Evolutionary conservation across 2,329 filamentous ascomycete genomes (phyloP).

Genomic region (Zymoseptoria brevis): DNA sequence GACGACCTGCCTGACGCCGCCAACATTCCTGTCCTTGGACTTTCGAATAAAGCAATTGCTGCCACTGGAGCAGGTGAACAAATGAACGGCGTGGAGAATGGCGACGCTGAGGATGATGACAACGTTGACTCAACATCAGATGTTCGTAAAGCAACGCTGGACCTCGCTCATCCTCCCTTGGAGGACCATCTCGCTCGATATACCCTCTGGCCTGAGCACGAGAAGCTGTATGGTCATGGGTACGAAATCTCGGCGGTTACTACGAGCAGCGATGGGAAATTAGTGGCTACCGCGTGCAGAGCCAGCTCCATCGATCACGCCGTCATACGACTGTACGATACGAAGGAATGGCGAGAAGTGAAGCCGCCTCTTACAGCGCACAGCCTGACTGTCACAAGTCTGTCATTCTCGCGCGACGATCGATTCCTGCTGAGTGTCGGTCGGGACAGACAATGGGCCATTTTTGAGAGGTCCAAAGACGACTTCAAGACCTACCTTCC

Average conservation of each 20-base stretch:
- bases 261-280: constrained; percentile 60
- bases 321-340: constrained; percentile 86
- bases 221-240: constrained; percentile 96
- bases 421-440: constrained; percentile 75
- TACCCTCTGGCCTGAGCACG: constrained; percentile 89
- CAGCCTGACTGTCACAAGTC: constrained; percentile 72
- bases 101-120: constrained; percentile 45
- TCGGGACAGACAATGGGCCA: constrained; percentile 80
- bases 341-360: constrained; percentile 77
- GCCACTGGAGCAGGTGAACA: constrained; percentile 38
- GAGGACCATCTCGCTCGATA: constrained; percentile 85
- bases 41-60: constrained; percentile 85
- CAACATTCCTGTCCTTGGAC: constrained; percentile 86
- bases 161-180: constrained; percentile 66
- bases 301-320: constrained; percentile 91
- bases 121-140: constrained; percentile 49
- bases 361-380: constrained; percentile 77
- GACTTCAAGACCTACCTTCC: constrained; percentile 46
- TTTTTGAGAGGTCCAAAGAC: constrained; percentile 55
- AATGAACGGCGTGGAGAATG: constrained; percentile 20
- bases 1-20: constrained; percentile 67
- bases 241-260: constrained; percentile 91
- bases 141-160: constrained; percentile 54
- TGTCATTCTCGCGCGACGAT: constrained; percentile 73
- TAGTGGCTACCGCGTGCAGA: constrained; percentile 87